Conservation (phyloP, 2,329 filamentous ascomycete species). For the Fusarium pseudonygamai region DNA sequence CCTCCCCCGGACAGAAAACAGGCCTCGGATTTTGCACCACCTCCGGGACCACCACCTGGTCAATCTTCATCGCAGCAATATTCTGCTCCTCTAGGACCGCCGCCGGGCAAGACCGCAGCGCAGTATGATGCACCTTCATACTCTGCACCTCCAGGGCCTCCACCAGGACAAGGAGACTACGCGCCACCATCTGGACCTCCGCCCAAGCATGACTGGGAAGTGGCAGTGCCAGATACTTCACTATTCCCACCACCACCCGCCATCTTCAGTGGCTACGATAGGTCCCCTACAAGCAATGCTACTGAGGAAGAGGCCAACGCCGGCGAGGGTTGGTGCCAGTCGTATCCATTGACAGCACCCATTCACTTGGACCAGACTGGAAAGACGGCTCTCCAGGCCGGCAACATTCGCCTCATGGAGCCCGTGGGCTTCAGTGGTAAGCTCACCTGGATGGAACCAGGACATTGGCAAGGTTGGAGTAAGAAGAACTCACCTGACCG, state of each 20-base stretch:
- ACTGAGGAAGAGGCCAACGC: constrained; percentile 69
- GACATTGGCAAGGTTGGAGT: constrained; percentile 61
- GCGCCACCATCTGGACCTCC: constrained; percentile 50
- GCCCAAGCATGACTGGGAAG: constrained; percentile 73
- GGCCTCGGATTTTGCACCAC: constrained; percentile 45
- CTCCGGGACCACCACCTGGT: constrained; percentile 40
- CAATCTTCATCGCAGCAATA: constrained; percentile 34
- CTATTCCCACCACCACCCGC: constrained; percentile 78
- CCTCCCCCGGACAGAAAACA: constrained; percentile 21
- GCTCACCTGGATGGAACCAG: constrained; percentile 56
- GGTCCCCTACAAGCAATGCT: constrained; percentile 75
- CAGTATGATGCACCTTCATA: constrained; percentile 25
- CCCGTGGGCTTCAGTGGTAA: constrained; percentile 60
- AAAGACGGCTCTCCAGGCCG: constrained; percentile 57
- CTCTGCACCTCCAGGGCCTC: constrained; percentile 46
- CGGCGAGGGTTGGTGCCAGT: constrained; percentile 72
- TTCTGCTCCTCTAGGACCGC: constrained; percentile 45
- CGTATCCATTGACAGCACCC: constrained; percentile 67
- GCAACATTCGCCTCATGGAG: constrained; percentile 64
- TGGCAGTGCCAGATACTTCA: constrained; percentile 75
- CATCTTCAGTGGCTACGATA: constrained; percentile 70
- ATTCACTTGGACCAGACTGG: constrained; percentile 58
- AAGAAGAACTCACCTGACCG: constrained; percentile 63
- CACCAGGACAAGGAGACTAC: constrained; percentile 40
- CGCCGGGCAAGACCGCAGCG: constrained; percentile 39